Base-by-base conservation (phyloP, 2,329 filamentous ascomycete species). In the Paraconiothyrium brasiliense region DNA sequence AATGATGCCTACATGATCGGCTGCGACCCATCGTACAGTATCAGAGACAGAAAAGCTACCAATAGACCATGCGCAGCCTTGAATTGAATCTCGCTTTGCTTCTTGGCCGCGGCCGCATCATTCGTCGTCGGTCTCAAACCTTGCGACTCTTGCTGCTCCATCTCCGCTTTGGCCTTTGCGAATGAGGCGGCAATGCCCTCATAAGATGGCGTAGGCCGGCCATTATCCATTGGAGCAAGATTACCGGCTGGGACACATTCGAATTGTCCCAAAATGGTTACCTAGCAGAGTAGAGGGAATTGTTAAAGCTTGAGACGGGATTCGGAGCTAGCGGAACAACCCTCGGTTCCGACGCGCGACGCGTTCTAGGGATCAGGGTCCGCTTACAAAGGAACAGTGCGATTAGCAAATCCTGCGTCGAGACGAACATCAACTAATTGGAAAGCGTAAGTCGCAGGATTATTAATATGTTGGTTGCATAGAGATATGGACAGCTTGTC, bases 11-110 rank as follows among this genome's bases (percentile, higher is more conserved):
- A 22, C 4, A 14, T 14, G 35, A 24, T 13, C 34, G 11, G 22
- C 46, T n/a, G 39, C 22, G 27, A 11, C 37, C 11, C 47, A 34
- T 54, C 70, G 54, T 81, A 87, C 76, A 92, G 80, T 75, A 94
- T 81, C 83, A 89, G 89, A 43, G 84, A 75, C 83, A 92, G 92
- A 76, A 94, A 92, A 41, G 83, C 86, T 37, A 89, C 81, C 13
- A 86, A 69, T 46, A 85, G 77, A 32, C 80, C 80, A 76, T 86
- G 84, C 27, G 81, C 78, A 49, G 83, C 82, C 66, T 85, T 85
- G 80, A 86, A 87, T 58, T 81, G 79, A 22, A 84, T 74, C 59
- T 83, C 79, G 44, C 79, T 78, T 61, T 76, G 74, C 68, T 81
- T 82, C 60, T 80, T 78, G 43, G 71, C 73, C 41, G 69, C 69